A percentile compares a stretch with the other conserved stretches of the same genome.
Evolutionary conservation across 2,329 filamentous ascomycete genomes (phyloP).

Genomic region (Cordyceps militaris): DNA sequence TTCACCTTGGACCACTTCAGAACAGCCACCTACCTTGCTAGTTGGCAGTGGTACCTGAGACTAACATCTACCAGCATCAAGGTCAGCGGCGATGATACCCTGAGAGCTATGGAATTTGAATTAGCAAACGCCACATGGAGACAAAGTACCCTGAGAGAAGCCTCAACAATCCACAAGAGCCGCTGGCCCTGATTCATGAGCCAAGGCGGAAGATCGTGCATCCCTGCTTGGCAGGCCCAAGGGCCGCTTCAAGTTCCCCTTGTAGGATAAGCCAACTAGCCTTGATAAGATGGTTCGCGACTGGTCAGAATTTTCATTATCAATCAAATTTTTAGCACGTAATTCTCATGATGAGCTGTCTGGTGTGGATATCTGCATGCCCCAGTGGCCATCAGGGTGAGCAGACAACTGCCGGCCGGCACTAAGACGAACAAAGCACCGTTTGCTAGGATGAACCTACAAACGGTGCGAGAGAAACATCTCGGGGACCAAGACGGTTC

Average conservation of each 20-base stretch:
- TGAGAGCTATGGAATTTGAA: not conserved
- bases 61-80: not conserved
- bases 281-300: not conserved
- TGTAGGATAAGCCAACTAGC: not conserved
- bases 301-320: not conserved
- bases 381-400: constrained; percentile 4
- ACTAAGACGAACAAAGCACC: not conserved
- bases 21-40: no score
- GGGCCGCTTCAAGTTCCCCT: not conserved
- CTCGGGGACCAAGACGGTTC: not conserved
- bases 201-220: not conserved
- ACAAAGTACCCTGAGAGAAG: constrained; percentile 1
- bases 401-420: constrained; percentile 1
- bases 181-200: not conserved
- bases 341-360: not conserved
- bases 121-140: not conserved
- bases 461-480: not conserved
- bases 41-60: no score
- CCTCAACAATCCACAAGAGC: not conserved
- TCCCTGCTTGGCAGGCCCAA: not conserved
- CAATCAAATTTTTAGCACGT: not conserved
- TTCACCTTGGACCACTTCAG: no score
- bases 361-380: not conserved
- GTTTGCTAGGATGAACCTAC: not conserved
- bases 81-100: not conserved